phyloP scores from a whole-genome alignment of 2,329 filamentous ascomycete species.

The Shiraia sp. region DNA sequence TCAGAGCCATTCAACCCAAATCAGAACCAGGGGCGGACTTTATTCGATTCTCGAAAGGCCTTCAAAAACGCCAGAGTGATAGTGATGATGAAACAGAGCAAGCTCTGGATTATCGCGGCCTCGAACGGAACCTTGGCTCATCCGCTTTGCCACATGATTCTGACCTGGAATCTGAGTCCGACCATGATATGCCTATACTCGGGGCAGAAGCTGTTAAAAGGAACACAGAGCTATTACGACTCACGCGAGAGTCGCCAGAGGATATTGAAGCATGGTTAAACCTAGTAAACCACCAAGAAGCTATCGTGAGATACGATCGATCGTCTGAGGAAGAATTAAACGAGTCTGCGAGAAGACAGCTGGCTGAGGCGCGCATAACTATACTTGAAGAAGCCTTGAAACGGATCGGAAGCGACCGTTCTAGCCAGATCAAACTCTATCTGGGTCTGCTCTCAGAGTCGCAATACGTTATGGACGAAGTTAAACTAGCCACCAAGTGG shows the following conservation, averaged over 20 bases:
- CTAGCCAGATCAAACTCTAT: constrained; percentile 63
- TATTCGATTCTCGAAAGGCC: constrained; percentile 25
- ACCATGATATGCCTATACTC: constrained; percentile 23
- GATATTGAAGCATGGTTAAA: constrained; percentile 75
- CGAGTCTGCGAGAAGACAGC: constrained; percentile 66
- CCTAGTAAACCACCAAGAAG: constrained; percentile 78
- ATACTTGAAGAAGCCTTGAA: constrained; percentile 77
- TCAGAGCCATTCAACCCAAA: constrained; percentile 13
- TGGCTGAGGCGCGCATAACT: constrained; percentile 78
- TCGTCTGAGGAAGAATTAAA: constrained; percentile 52
- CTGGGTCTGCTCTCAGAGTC: constrained; percentile 75
- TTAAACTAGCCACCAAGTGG: constrained; percentile 68
- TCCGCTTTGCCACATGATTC: constrained; percentile 30
- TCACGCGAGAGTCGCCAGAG: constrained; percentile 66
- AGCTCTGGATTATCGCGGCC: constrained; percentile 43
- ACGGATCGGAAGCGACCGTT: constrained; percentile 51
- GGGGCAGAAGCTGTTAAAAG: constrained; percentile 50
- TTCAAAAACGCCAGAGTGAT: constrained; percentile 25
- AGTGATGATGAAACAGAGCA: constrained; percentile 16
- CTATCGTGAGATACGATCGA: constrained; percentile 58
- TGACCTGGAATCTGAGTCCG: constrained; percentile 43
- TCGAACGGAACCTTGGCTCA: constrained; percentile 29
- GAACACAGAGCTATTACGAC: constrained; percentile 65
- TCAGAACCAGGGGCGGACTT: constrained; percentile 29
- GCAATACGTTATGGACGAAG: constrained; percentile 70